Evolutionary conservation across 345 rosid species (phyloP).

Genomic region (Eucalyptus pauciflora): DNA sequence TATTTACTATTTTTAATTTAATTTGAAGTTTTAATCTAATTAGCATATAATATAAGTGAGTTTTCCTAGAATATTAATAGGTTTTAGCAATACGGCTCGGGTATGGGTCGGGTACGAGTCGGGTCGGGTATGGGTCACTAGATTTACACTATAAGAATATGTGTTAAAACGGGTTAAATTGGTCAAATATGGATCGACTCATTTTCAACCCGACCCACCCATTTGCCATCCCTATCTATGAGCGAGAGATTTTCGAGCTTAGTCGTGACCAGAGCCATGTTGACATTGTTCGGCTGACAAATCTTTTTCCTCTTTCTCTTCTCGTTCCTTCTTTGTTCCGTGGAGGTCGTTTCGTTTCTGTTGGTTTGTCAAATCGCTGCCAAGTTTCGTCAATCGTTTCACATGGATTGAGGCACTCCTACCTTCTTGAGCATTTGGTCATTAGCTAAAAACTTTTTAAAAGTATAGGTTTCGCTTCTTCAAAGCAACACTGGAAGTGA

Average conservation of each 20-base stretch:
- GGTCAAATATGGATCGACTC: no score
- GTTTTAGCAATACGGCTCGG: no score
- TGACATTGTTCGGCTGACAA: neutral
- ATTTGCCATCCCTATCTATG: no score
- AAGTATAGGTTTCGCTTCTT: neutral
- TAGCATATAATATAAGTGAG: no score
- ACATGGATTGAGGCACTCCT: neutral
- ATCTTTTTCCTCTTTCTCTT: neutral
- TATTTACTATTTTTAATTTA: no score
- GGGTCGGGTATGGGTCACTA: no score
- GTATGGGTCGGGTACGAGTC: no score
- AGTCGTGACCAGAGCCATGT: neutral
- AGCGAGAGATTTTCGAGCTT: neutral
- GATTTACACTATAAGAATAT: no score
- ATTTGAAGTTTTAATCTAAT: no score
- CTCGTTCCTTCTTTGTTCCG: neutral
- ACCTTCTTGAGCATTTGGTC: neutral
- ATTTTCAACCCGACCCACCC: no score
- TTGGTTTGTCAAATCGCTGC: neutral
- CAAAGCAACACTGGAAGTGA: neutral
- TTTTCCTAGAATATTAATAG: no score
- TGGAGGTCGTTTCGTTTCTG: neutral
- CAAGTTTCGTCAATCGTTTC: neutral
- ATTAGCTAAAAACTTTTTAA: neutral
- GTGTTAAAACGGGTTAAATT: no score